phyloP scores from a whole-genome alignment of 2,329 filamentous ascomycete genomes.

The Cladophialophora yegresii region DNA sequence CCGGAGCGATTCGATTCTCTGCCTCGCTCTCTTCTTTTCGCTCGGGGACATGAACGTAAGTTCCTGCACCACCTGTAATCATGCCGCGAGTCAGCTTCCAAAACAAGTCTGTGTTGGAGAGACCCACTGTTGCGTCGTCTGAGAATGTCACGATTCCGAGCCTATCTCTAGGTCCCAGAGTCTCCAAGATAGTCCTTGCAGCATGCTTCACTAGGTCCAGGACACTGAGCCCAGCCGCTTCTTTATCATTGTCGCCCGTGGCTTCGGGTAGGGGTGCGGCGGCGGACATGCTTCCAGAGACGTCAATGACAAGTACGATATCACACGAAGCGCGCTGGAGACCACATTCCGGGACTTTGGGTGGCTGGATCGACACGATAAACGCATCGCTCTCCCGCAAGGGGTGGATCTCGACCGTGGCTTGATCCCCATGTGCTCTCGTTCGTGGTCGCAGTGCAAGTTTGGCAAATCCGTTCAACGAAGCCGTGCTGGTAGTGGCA shows the following conservation, averaged over 20 bases:
- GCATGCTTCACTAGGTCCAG: slow-evolving; percentile 64
- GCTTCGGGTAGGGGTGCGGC: slow-evolving; percentile 51
- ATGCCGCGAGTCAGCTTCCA: too few species aligned
- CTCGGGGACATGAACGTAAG: slow-evolving; percentile 52
- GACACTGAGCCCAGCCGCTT: slow-evolving; percentile 56
- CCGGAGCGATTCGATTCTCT: slow-evolving; percentile 49
- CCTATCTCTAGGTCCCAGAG: slow-evolving; percentile 57
- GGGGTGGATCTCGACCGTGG: slow-evolving; percentile 28
- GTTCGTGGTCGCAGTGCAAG: slow-evolving; percentile 17
- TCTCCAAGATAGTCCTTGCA: slow-evolving; percentile 60
- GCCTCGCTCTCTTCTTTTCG: slow-evolving; percentile 50
- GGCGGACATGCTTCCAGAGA: slow-evolving; percentile 59
- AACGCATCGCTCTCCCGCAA: slow-evolving; percentile 29
- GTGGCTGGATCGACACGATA: slow-evolving; percentile 35
- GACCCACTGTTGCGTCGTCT: slow-evolving; percentile 41
- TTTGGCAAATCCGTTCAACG: not conserved
- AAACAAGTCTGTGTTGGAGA: not conserved
- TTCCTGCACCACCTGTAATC: slow-evolving; percentile 44
- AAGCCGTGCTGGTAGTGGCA: not conserved
- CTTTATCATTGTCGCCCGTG: slow-evolving; percentile 39
- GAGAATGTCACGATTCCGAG: slow-evolving; percentile 62
- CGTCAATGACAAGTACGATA: slow-evolving; percentile 63
- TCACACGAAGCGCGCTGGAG: slow-evolving; percentile 54
- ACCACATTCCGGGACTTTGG: slow-evolving; percentile 29
- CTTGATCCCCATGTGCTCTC: slow-evolving; percentile 7